Evolutionary conservation across 164 flowering plant species (phyloP).

Genomic region (Berberis thunbergii): DNA sequence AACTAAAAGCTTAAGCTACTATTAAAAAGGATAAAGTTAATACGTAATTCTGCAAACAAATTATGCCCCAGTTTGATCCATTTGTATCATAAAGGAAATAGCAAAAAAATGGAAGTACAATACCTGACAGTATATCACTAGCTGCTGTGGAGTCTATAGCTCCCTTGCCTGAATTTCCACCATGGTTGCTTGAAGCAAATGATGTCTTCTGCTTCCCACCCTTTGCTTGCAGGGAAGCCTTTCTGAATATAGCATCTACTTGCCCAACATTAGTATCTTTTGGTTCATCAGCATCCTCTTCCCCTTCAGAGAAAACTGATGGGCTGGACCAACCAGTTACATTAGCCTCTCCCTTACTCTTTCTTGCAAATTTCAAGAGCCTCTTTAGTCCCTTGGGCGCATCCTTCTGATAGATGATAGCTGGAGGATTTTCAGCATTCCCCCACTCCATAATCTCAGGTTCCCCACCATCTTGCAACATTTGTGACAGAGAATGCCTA

Average conservation of each 20-base stretch:
- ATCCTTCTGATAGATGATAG: slow-evolving; percentile 65
- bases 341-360: slow-evolving; percentile 60
- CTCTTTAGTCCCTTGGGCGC: slow-evolving; percentile 87
- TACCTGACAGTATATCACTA: slow-evolving; percentile 30
- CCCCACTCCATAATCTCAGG: slow-evolving; percentile 75
- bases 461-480: slow-evolving; percentile 81
- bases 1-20: too few species aligned
- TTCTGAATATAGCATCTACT: slow-evolving; percentile 46
- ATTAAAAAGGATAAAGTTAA: too few species aligned
- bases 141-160: slow-evolving; percentile 10
- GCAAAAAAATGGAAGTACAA: slow-evolving; percentile 4
- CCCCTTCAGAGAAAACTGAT: slow-evolving; percentile 70
- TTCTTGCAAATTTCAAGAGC: slow-evolving; percentile 80
- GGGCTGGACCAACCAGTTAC: slow-evolving; percentile 67
- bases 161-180: slow-evolving; percentile 21
- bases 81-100: background rate
- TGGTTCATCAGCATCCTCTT: slow-evolving; percentile 69
- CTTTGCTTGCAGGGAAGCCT: slow-evolving; percentile 46
- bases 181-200: slow-evolving; percentile 23
- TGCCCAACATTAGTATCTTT: slow-evolving; percentile 38
- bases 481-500: slow-evolving; percentile 85
- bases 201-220: slow-evolving; percentile 34
- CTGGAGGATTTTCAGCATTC: slow-evolving; percentile 72
- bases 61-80: too few species aligned
- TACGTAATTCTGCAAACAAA: too few species aligned